A percentile compares a stretch with the other conserved stretches of the same genome.
Conservation (phyloP, 1,284 basidiomycete species). For the Pseudozyma thailandica region DNA sequence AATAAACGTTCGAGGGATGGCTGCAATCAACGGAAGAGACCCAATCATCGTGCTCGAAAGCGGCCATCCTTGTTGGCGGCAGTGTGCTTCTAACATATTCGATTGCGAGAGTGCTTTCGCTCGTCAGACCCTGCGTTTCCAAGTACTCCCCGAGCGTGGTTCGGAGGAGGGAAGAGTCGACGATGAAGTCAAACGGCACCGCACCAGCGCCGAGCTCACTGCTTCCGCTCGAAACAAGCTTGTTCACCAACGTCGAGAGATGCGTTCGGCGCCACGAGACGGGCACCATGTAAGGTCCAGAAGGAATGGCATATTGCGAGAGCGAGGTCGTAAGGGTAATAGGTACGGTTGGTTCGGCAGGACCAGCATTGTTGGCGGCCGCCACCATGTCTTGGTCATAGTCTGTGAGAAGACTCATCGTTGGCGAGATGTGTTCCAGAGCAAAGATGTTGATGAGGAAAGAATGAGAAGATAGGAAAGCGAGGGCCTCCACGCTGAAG, state of each 20-base stretch:
- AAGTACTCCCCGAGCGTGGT: slow-evolving; percentile 82
- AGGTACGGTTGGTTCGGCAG: slow-evolving; percentile 43
- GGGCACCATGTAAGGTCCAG: slow-evolving; percentile 94
- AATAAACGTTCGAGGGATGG: slow-evolving; percentile 36
- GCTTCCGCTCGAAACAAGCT: slow-evolving; percentile 75
- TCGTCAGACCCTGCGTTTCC: slow-evolving; percentile 74
- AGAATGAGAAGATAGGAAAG: not conserved
- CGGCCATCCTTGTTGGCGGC: slow-evolving; percentile 84
- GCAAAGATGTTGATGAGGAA: slow-evolving; percentile 11
- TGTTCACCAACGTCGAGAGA: slow-evolving; percentile 97
- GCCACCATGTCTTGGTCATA: slow-evolving; percentile 9
- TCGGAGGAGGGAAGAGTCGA: slow-evolving; percentile 79
- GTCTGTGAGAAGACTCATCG: slow-evolving; percentile 28
- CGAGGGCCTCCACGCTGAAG: slow-evolving; percentile 1
- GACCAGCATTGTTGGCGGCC: slow-evolving; percentile 1
- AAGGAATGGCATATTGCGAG: slow-evolving; percentile 79
- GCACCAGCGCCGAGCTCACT: slow-evolving; percentile 68
- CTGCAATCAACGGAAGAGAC: slow-evolving; percentile 78
- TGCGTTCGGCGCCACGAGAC: slow-evolving; percentile 90
- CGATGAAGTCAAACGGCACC: slow-evolving; percentile 92
- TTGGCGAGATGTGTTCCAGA: not conserved
- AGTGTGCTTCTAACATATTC: slow-evolving; percentile 93
- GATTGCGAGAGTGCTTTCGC: slow-evolving; percentile 89
- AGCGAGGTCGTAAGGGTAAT: slow-evolving; percentile 53
- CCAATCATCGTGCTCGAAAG: slow-evolving; percentile 92